A percentile compares a stretch with the other conserved stretches of the same genome.
Conservation (phyloP, 2,329 filamentous ascomycete genomes). For the Ceratocystiopsis sp. region DNA sequence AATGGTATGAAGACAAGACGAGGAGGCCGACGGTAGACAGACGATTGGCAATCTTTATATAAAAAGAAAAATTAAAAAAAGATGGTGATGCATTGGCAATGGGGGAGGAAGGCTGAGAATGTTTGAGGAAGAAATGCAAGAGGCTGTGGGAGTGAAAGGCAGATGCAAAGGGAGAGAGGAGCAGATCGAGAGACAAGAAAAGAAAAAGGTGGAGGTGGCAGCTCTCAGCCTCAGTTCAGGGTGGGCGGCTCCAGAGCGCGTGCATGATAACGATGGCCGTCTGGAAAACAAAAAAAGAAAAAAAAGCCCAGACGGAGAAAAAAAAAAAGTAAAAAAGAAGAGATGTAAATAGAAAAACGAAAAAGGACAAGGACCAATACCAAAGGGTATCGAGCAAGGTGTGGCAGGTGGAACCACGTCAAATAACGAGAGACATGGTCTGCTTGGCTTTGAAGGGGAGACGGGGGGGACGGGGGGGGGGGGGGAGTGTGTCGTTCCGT, state of each 20-base stretch:
- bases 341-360: not conserved
- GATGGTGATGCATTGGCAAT: no score
- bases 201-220: no score
- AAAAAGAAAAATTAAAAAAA: no score
- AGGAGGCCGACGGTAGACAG: no score
- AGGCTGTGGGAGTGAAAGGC: no score
- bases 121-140: no score
- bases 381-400: not conserved
- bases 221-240: not conserved
- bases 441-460: not conserved
- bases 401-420: not conserved
- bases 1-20: no score
- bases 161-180: no score
- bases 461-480: not conserved
- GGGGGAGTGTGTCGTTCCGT: no score
- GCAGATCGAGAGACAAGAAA: no score
- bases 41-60: no score
- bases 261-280: slow-evolving; percentile 6
- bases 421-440: not conserved
- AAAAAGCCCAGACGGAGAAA: not conserved
- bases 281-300: slow-evolving; percentile 2
- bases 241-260: slow-evolving; percentile 3
- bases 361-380: not conserved
- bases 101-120: no score
- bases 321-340: slow-evolving; percentile 10